A percentile compares a stretch with the other conserved stretches of the same genome.
phyloP scores from a whole-genome alignment of 1,284 basidiomycete genomes.

The Leccinum solheimii region DNA sequence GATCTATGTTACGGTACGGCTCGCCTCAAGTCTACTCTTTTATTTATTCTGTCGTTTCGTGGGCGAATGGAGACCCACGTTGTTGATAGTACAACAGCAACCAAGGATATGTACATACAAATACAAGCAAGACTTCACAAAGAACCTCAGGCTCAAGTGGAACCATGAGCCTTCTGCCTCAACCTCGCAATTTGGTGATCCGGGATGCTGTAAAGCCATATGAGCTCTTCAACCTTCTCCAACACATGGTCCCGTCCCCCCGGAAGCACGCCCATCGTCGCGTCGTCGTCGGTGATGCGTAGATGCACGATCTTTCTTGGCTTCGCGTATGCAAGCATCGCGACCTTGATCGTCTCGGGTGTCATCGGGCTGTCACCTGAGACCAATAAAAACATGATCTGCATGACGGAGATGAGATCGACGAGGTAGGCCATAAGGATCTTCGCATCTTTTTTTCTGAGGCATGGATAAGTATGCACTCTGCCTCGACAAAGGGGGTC shows the following conservation, averaged over 20 bases:
- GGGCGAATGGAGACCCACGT: not conserved
- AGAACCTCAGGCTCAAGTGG: not conserved
- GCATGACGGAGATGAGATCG: conserved; percentile 16
- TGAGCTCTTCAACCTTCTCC: conserved; percentile 14
- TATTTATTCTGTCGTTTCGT: too few species aligned
- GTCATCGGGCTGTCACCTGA: not conserved
- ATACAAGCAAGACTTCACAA: not conserved
- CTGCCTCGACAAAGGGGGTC: not conserved
- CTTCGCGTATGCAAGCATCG: not conserved
- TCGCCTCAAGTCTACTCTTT: too few species aligned
- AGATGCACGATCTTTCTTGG: conserved; percentile 1
- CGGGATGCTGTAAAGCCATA: conserved; percentile 14
- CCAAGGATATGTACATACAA: not conserved
- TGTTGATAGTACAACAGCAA: not conserved
- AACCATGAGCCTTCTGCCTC: not conserved
- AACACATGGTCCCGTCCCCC: conserved; percentile 12
- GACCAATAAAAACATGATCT: conserved; percentile 18
- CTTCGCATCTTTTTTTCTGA: conserved; percentile 11
- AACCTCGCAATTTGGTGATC: conserved; percentile 8
- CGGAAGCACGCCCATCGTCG: not conserved
- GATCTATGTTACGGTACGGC: too few species aligned
- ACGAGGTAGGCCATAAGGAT: conserved; percentile 24
- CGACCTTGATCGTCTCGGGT: not conserved
- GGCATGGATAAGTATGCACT: not conserved
- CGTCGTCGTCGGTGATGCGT: not conserved